Evolutionary conservation across 768 basidiomycete genomes (phyloP), one percentile per base, ranked within the genome.

Genomic region (Russula earlei): DNA sequence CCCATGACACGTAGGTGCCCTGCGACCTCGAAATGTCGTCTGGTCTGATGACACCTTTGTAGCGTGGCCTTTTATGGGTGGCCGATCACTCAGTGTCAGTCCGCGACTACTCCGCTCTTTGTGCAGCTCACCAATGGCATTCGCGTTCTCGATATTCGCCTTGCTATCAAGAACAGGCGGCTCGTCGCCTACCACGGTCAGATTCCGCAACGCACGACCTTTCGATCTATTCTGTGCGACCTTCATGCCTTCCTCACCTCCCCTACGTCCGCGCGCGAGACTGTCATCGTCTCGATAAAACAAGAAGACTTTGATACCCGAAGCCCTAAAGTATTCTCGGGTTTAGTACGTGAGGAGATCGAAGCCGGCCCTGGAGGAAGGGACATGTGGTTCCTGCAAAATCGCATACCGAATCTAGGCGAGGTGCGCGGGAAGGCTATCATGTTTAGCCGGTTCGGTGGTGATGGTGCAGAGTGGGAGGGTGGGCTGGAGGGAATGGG

Each of bases 31-130:
- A 5, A 56, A 29, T 11, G 11, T 36, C 19, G 11, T 36, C 19
- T 46, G n/a, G n/a, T n/a, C 9, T 37, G 27, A 38, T 60, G 49
- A 46, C 27, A 14, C 29, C n/a, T 37, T 49, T 63, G 45, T 65
- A 87, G 85, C 5, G 84, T 91, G 82, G 84, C 90, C 9, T 81
- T 90, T 59, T 85, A 91, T 62, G 87, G 87, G 14, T 89, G 85
- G 83, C 87, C 87, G 0, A 71, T 94, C 36, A 87, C 88, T 0
- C 91, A 95, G 66, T 97, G 93, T 65, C 92, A 96, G 67, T 78
- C 79, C 34, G 71, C 71, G 9, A 66, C 69, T 4, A 84, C 80
- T 0, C 79, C 83, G 0, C 78, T 95, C 24, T 71, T 71, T 27
- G 70, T 73, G 19, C 93, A 97, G 69, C 75, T 97, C 10, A 70